phyloP scores from a whole-genome alignment of 306 rosid genomes.

The Inga oerstediana region DNA sequence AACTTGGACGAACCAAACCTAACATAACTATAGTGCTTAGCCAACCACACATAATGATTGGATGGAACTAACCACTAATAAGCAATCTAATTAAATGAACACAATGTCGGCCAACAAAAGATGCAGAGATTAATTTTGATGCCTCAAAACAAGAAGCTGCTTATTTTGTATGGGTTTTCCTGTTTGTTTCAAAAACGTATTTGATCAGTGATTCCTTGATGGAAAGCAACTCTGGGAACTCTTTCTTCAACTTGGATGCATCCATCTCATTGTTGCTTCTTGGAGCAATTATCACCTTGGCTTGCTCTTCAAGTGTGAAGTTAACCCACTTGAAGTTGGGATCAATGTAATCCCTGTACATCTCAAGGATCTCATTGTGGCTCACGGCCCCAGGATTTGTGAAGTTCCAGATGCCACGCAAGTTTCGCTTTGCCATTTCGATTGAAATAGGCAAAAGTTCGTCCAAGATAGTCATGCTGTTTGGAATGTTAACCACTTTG shows the following conservation, averaged over 20 bases:
- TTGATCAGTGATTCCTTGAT: conserved; percentile 80
- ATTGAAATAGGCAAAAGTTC: conserved; percentile 84
- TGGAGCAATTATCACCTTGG: conserved; percentile 83
- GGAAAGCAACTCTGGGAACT: conserved; percentile 85
- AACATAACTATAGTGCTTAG: conserved; percentile 27
- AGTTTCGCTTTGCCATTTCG: conserved; percentile 86
- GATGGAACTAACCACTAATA: conserved; percentile 36
- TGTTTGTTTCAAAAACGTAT: conserved; percentile 77
- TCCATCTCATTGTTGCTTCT: conserved; percentile 96
- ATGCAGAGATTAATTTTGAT: conserved; percentile 25
- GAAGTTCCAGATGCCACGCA: conserved; percentile 92
- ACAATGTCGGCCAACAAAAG: conserved; percentile 22
- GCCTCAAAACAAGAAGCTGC: conserved; percentile 24
- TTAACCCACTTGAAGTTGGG: conserved; percentile 70
- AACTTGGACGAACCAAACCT: conserved; percentile 11
- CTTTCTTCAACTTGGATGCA: conserved; percentile 72
- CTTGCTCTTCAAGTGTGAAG: conserved; percentile 90
- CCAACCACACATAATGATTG: conserved; percentile 13
- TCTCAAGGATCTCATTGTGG: conserved; percentile 85
- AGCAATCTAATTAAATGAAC: conserved; percentile 9
- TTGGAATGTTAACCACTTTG: conserved; percentile 88
- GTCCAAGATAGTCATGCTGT: conserved; percentile 90
- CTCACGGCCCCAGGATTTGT: conserved; percentile 91
- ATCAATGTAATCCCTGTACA: conserved; percentile 77
- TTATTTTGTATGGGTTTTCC: conserved; percentile 48